A percentile compares a stretch with the other conserved stretches of the same genome.
Evolutionary conservation across 2,329 filamentous ascomycete genomes (phyloP).

Genomic region (Pezicula rhizophila): DNA sequence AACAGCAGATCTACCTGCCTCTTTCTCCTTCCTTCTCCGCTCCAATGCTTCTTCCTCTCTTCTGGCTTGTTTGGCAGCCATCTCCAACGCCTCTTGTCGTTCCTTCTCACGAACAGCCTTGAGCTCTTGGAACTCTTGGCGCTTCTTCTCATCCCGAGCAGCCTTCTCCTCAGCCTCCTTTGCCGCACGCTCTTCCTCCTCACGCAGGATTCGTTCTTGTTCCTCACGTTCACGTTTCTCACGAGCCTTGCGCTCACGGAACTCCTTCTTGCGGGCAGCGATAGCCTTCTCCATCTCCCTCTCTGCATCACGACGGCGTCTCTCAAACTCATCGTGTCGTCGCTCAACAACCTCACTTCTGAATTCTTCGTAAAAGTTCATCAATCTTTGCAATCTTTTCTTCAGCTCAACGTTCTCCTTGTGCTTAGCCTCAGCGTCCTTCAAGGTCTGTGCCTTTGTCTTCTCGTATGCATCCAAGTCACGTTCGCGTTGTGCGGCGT

Average conservation of each 20-base stretch:
- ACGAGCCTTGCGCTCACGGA: constrained; percentile 72
- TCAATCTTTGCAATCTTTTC: constrained; percentile 79
- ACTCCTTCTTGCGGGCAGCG: constrained; percentile 78
- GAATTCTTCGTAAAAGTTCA: constrained; percentile 81
- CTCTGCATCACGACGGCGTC: constrained; percentile 84
- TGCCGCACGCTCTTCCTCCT: constrained; percentile 78
- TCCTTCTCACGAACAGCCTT: constrained; percentile 62
- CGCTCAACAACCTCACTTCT: constrained; percentile 75
- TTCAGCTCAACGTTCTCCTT: constrained; percentile 89
- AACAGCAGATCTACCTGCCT: constrained; percentile 29
- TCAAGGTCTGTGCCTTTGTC: constrained; percentile 69
- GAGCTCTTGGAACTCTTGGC: constrained; percentile 60
- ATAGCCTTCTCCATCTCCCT: constrained; percentile 91
- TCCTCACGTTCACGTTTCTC: constrained; percentile 84
- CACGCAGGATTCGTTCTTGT: constrained; percentile 67
- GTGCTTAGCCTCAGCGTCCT: constrained; percentile 81
- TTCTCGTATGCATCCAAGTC: constrained; percentile 78
- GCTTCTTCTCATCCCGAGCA: constrained; percentile 72
- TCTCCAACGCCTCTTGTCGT: constrained; percentile 61
- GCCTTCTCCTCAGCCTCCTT: constrained; percentile 83
- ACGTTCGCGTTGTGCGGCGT: constrained; percentile 70
- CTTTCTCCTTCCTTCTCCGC: constrained; percentile 62
- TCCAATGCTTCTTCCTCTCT: constrained; percentile 86
- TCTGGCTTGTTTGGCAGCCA: constrained; percentile 65
- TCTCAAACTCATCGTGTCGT: constrained; percentile 92